Evolutionary conservation across 75 land plant species (phyloP).

Genomic region (Larix kaempferi): DNA sequence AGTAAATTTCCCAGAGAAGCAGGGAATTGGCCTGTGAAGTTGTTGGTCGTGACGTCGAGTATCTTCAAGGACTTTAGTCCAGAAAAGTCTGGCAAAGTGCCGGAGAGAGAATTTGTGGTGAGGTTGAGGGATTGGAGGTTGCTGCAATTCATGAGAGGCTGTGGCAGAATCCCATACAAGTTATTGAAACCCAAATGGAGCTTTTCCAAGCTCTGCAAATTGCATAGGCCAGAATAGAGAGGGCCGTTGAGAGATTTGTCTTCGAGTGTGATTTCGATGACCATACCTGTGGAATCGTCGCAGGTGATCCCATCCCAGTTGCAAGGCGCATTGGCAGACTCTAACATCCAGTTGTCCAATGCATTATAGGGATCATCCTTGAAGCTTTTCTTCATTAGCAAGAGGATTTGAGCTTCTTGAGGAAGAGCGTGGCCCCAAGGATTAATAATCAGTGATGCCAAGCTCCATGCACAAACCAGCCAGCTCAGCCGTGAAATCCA

Average conservation of each 20-base stretch:
- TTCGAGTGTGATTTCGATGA: neutral
- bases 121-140: constrained; percentile 15
- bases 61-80: constrained; percentile 5
- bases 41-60: constrained; percentile 17
- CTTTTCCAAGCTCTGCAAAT: neutral
- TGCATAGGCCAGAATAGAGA: constrained; percentile 11
- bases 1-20: constrained; percentile 42
- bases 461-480: too few relatives aligned
- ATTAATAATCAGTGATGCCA: neutral
- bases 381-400: neutral
- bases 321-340: constrained; percentile 34
- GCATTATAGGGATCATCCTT: constrained; percentile 25
- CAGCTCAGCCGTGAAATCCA: too few relatives aligned
- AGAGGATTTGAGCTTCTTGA: neutral
- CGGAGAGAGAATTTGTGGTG: constrained; percentile 22
- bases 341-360: constrained; percentile 21
- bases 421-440: neutral
- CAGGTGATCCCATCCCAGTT: neutral
- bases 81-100: constrained; percentile 26
- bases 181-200: constrained; percentile 26
- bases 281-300: neutral
- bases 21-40: constrained; percentile 11
- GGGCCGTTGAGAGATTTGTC: neutral
- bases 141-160: constrained; percentile 15
- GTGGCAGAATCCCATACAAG: constrained; percentile 21